A percentile compares a stretch with the other conserved stretches of the same genome.
These are phyloP conservation scores for Cutaneotrichosporon daszewskae DNA, from an alignment of 1,284 basidiomycete species.

Conservation along the genomic window DNA sequence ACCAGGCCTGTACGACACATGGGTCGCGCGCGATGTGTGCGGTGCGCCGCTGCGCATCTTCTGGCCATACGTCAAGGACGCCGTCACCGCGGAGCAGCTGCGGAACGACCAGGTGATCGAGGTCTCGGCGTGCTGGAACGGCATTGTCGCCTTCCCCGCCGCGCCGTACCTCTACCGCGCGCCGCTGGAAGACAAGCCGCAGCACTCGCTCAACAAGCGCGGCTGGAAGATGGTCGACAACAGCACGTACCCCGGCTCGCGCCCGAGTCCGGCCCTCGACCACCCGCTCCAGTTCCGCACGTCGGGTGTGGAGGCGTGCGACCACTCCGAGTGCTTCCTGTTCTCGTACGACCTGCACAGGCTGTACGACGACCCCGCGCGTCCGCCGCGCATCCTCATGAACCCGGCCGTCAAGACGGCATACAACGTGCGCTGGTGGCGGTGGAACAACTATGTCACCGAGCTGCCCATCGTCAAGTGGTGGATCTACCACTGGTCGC, in stretches of 20 bases:
- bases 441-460: conserved; percentile 52
- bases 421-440: conserved; percentile 49
- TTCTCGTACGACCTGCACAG: conserved; percentile 57
- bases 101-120: conserved; percentile 50
- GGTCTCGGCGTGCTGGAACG: conserved; percentile 54
- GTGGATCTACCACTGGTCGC: conserved; percentile 46
- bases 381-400: conserved; percentile 49
- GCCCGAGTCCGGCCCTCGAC: conserved; percentile 42
- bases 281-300: conserved; percentile 52
- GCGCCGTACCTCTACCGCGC: conserved; percentile 50
- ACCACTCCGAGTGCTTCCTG: conserved; percentile 55
- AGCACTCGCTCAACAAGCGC: conserved; percentile 8
- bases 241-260: conserved; percentile 30
- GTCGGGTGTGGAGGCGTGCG: conserved; percentile 50
- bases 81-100: conserved; percentile 41
- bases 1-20: conserved; percentile 50
- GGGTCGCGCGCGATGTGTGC: conserved; percentile 51
- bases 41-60: conserved; percentile 49
- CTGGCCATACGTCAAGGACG: conserved; percentile 56
- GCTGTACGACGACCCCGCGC: conserved; percentile 43
- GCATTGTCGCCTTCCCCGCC: conserved; percentile 51
- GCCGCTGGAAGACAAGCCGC: conserved; percentile 22
- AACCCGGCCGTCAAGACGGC: conserved; percentile 51
- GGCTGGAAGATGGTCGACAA: conserved; percentile 41
- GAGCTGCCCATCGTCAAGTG: conserved; percentile 50